Evolutionary conservation across 352 stramenopile genomes (phyloP).

Genomic region (Elongisporangium anandrum): DNA sequence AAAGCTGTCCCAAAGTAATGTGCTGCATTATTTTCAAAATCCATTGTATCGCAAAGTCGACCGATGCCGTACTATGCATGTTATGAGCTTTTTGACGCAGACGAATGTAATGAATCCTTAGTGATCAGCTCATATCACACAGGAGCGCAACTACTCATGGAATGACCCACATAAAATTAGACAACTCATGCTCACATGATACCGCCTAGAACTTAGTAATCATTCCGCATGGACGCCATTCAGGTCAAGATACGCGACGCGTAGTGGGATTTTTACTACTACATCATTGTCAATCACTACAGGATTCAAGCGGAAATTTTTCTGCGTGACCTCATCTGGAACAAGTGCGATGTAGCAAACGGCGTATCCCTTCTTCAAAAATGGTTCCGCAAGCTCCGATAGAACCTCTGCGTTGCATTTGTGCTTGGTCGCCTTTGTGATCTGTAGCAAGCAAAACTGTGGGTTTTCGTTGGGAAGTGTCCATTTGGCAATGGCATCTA

Average conservation of each 20-base stretch:
- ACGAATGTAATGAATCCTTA: too few relatives aligned
- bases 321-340: background rate
- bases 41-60: too few relatives aligned
- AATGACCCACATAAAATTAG: too few relatives aligned
- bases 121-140: too few relatives aligned
- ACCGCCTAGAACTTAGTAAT: too few relatives aligned
- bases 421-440: constrained; percentile 12
- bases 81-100: too few relatives aligned
- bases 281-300: background rate
- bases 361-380: constrained; percentile 8
- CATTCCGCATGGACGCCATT: too few relatives aligned
- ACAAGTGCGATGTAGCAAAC: constrained; percentile 16
- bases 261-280: background rate
- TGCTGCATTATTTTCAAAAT: too few relatives aligned
- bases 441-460: constrained; percentile 18
- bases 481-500: constrained; percentile 13
- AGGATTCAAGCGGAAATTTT: background rate
- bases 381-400: constrained; percentile 14
- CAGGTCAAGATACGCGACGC: background rate
- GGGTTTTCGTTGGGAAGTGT: constrained; percentile 1
- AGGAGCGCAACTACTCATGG: too few relatives aligned
- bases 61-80: too few relatives aligned
- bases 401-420: constrained; percentile 11
- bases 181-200: too few relatives aligned
- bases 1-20: too few relatives aligned